Conservation (phyloP, 345 rosid species). For the Trapa bicornis region DNA sequence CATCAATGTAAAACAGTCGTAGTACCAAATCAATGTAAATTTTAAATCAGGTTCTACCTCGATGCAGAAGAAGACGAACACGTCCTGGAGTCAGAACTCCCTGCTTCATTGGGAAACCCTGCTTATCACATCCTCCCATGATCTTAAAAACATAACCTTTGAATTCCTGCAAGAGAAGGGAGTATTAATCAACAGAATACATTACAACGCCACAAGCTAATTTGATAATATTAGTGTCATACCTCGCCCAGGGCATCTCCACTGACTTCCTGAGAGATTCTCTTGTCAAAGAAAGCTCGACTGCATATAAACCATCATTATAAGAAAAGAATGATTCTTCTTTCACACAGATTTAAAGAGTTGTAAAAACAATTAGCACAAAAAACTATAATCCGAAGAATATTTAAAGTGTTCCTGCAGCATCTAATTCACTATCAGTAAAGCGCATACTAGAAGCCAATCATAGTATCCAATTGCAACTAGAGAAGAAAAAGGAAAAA, state of each 20-base stretch:
- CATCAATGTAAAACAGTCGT: not conserved
- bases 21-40: not conserved
- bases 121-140: slow-evolving; percentile 87
- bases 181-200: not conserved
- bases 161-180: slow-evolving; percentile 37
- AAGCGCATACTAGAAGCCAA: no score
- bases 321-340: not conserved
- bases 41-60: slow-evolving; percentile 23
- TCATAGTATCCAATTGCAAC: no score
- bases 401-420: no score
- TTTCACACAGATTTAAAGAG: no score
- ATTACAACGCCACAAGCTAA: not conserved
- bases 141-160: slow-evolving; percentile 74
- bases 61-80: slow-evolving; percentile 66
- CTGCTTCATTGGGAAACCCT: slow-evolving; percentile 79
- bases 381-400: no score
- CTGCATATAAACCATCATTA: slow-evolving; percentile 14
- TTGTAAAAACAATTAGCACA: no score
- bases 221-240: not conserved
- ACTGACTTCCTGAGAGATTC: slow-evolving; percentile 71
- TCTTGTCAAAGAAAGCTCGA: slow-evolving; percentile 69
- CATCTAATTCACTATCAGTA: no score
- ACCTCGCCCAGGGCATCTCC: slow-evolving; percentile 83
- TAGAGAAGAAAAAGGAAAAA: no score
- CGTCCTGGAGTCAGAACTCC: slow-evolving; percentile 29